Conservation (phyloP, 140 eudicot genomes). For the Senecio squalidus region DNA sequence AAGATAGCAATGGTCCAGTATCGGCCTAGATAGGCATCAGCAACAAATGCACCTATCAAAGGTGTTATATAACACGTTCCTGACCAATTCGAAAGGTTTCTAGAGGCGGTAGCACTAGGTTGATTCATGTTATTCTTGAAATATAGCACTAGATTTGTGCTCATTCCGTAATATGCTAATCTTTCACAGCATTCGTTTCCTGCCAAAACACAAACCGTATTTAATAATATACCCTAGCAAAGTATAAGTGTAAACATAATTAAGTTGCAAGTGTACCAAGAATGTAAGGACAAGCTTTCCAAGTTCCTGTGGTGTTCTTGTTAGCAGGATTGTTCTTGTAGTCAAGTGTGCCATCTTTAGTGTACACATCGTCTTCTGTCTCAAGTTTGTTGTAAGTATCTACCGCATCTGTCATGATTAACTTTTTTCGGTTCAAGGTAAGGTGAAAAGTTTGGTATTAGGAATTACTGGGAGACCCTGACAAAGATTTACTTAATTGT, state of each 20-base stretch:
- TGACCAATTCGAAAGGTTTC: slow-evolving; percentile 37
- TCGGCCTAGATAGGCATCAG: slow-evolving; percentile 39
- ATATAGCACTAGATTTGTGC: slow-evolving; percentile 37
- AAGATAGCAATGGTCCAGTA: slow-evolving; percentile 43
- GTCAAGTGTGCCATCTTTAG: slow-evolving; percentile 71
- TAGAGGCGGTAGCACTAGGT: slow-evolving; percentile 37
- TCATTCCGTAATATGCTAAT: slow-evolving; percentile 43
- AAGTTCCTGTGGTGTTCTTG: slow-evolving; percentile 59
- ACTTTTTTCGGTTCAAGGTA: not conserved
- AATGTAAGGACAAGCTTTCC: slow-evolving; percentile 84
- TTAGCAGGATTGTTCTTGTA: slow-evolving; percentile 49
- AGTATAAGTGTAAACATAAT: not conserved
- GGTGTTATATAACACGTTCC: slow-evolving; percentile 45
- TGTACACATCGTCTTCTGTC: slow-evolving; percentile 37
- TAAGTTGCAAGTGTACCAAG: slow-evolving; percentile 39
- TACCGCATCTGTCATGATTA: slow-evolving; percentile 21
- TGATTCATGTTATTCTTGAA: slow-evolving; percentile 33
- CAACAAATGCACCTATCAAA: slow-evolving; percentile 29
- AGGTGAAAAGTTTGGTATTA: too few species aligned
- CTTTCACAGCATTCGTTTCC: slow-evolving; percentile 40
- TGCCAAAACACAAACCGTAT: slow-evolving; percentile 4
- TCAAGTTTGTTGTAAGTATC: slow-evolving; percentile 26
- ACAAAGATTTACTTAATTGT: not conserved
- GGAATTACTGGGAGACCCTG: not conserved
- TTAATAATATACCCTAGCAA: not conserved